Evolutionary conservation across 1,139 yeast genomes (phyloP).

Genomic region (Scheffersomyces segobiensis): DNA sequence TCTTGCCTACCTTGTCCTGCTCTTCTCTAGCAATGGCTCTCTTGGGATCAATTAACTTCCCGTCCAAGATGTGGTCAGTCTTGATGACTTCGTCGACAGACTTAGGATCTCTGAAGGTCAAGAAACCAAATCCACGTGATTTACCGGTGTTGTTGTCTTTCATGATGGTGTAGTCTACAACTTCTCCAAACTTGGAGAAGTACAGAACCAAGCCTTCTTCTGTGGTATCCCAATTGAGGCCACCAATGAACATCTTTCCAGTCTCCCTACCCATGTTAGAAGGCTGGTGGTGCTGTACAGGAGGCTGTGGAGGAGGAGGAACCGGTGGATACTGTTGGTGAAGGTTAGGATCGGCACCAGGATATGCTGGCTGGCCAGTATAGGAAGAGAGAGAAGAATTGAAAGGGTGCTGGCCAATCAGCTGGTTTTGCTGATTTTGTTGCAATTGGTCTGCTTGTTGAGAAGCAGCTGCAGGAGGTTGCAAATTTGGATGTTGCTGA

Average conservation of each 20-base stretch:
- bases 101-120: slow-evolving; percentile 79
- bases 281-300: slow-evolving; percentile 21
- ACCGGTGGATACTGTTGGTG: slow-evolving; percentile 1
- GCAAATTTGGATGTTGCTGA: background rate
- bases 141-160: slow-evolving; percentile 87
- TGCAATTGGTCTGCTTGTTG: slow-evolving; percentile 11
- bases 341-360: background rate
- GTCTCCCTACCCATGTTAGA: slow-evolving; percentile 48
- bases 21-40: slow-evolving; percentile 98
- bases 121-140: slow-evolving; percentile 95
- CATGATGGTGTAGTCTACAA: slow-evolving; percentile 90
- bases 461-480: slow-evolving; percentile 3
- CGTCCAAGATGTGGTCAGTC: slow-evolving; percentile 89
- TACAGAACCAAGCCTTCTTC: slow-evolving; percentile 81
- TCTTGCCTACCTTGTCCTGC: slow-evolving; percentile 96
- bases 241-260: slow-evolving; percentile 98
- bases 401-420: slow-evolving; percentile 5
- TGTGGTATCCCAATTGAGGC: slow-evolving; percentile 97
- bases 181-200: slow-evolving; percentile 89
- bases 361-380: background rate
- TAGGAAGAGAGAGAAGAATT: slow-evolving; percentile 4
- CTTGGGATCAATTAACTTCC: slow-evolving; percentile 96
- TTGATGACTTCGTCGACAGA: slow-evolving; percentile 88
- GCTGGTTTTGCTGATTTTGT: slow-evolving; percentile 8
- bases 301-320: slow-evolving; percentile 1